Evolutionary conservation across 352 stramenopile genomes (phyloP).

Genomic region (Blastocystis hominis): DNA sequence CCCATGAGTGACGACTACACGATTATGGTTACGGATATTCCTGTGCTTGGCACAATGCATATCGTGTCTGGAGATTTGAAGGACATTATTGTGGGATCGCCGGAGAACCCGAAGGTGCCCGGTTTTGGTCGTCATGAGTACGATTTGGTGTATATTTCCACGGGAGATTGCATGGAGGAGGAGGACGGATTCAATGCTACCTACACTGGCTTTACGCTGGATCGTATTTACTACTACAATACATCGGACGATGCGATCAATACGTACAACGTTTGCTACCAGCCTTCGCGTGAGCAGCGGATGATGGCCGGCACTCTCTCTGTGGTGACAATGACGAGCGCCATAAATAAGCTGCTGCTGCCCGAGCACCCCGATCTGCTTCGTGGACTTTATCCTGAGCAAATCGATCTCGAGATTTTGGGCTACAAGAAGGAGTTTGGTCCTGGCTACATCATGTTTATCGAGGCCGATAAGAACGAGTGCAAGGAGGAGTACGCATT

Average conservation of each 20-base stretch:
- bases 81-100: neutral
- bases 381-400: constrained; percentile 46
- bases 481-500: constrained; percentile 1
- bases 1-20: neutral
- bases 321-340: constrained; percentile 13
- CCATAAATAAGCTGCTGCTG: neutral
- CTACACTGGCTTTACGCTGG: neutral
- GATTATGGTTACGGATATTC: neutral
- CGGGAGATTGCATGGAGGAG: constrained; percentile 6
- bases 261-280: constrained; percentile 37
- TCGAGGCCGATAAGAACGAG: neutral
- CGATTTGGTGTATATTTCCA: constrained; percentile 30
- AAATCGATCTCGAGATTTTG: neutral
- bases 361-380: neutral
- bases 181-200: constrained; percentile 29
- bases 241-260: neutral
- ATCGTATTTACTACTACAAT: neutral
- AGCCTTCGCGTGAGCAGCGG: constrained; percentile 15
- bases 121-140: constrained; percentile 1
- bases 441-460: constrained; percentile 19
- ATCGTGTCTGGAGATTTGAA: constrained; percentile 21
- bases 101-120: neutral
- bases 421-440: neutral
- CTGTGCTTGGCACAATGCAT: neutral
- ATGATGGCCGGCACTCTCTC: neutral